Base-by-base conservation (phyloP, 192 early-diverging fungal species). In the Umbelopsis vinacea region DNA sequence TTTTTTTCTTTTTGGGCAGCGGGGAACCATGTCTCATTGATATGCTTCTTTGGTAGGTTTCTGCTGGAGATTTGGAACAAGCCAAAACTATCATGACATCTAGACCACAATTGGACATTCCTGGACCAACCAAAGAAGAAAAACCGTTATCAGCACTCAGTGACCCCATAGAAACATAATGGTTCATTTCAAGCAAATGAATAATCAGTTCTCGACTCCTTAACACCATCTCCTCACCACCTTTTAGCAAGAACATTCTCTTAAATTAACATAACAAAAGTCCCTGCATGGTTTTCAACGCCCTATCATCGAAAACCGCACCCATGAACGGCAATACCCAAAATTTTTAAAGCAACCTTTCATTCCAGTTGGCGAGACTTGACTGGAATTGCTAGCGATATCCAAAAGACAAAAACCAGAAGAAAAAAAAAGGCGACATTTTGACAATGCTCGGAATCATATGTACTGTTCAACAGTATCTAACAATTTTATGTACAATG, bases 11-110 rank as follows among this genome's bases (percentile, higher is more conserved):
- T 72, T 2, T 66, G 17, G n/a, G 23, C 29, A 24, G 15, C 1
- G 2, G 1, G 11, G 26, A 54, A 29, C n/a, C 6, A 43, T 7
- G 11, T 43, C 6, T 43, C 40, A 43, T 43, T 43, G 40, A 43
- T 12, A 43, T 43, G 40, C 5, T 50, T 50, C 14, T 50, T 50
- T 50, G 19, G 1, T 52, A 77, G 76, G 76, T 78, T 8, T 68
- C 69, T 22, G 73, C 72, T 2, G 72, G 60, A 68, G 72, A 78
- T 53, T 54, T 74, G n/a, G 60, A 52, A 48, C 72, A 63, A 57
- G 72, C 77, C 9, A 50, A 74, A 19, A 68, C 69, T 29, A 71
- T 78, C 7, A 48, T 78, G 52, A 43, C 76, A 14, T 43, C 57
- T 17, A 63, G 15, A 37, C 57, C 15, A 38, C 9, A 35, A 6